Conservation (phyloP, 257 asterid species). For the Solanum phureja region DNA sequence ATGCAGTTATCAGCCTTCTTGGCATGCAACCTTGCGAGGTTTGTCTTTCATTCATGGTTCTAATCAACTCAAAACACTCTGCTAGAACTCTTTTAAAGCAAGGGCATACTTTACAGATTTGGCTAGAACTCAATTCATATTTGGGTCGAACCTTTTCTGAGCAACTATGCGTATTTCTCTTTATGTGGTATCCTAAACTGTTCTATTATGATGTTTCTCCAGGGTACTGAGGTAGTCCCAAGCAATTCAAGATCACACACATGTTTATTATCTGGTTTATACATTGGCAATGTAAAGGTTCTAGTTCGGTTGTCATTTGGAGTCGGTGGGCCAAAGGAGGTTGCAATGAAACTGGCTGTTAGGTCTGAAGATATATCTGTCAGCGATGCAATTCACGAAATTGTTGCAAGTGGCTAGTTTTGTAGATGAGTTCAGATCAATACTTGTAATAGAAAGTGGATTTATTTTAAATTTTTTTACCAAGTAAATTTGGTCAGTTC, state of each 20-base stretch:
- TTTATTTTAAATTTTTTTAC: background rate
- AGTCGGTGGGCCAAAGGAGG: slow-evolving; percentile 74
- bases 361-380: slow-evolving; percentile 81
- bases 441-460: background rate
- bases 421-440: background rate
- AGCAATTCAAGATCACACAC: slow-evolving; percentile 87
- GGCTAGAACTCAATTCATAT: background rate
- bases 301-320: slow-evolving; percentile 88
- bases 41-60: slow-evolving; percentile 13
- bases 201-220: slow-evolving; percentile 4
- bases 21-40: slow-evolving; percentile 99
- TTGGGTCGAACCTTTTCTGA: background rate
- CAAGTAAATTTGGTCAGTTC: background rate
- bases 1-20: slow-evolving; percentile 76
- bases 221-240: slow-evolving; percentile 88
- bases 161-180: background rate
- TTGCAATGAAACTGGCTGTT: slow-evolving; percentile 93
- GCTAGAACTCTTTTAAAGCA: background rate
- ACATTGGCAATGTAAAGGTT: slow-evolving; percentile 82
- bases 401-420: slow-evolving; percentile 80
- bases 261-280: slow-evolving; percentile 87
- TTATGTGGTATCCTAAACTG: background rate
- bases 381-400: slow-evolving; percentile 88
- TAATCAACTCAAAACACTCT: background rate
- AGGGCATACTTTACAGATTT: background rate